A percentile compares a stretch with the other conserved stretches of the same genome.
phyloP scores from a whole-genome alignment of 495 filamentous ascomycete genomes.

The Aspergillus taichungensis region DNA sequence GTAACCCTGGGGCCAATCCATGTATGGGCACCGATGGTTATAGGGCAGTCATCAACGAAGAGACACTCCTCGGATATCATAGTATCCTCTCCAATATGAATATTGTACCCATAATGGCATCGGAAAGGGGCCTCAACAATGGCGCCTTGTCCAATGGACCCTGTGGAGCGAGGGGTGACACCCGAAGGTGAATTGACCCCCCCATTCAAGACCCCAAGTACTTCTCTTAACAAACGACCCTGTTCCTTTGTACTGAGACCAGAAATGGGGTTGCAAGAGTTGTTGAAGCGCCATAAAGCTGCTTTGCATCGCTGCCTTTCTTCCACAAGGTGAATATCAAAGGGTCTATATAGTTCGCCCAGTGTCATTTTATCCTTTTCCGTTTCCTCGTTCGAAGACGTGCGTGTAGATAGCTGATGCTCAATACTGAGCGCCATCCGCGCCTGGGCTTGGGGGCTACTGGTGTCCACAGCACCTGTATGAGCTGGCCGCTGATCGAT shows the following conservation, averaged over 20 bases:
- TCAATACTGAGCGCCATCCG: slow-evolving; percentile 40
- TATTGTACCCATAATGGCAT: slow-evolving; percentile 95
- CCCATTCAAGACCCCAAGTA: slow-evolving; percentile 45
- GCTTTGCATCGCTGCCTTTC: slow-evolving; percentile 82
- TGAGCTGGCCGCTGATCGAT: slow-evolving; percentile 31
- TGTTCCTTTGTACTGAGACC: slow-evolving; percentile 73
- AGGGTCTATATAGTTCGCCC: slow-evolving; percentile 72
- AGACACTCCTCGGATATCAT: slow-evolving; percentile 79
- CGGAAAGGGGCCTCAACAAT: slow-evolving; percentile 83
- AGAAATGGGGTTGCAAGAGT: slow-evolving; percentile 67
- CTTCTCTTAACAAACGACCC: slow-evolving; percentile 67
- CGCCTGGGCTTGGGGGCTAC: slow-evolving; percentile 37
- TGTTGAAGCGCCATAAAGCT: slow-evolving; percentile 85
- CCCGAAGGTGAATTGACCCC: slow-evolving; percentile 37
- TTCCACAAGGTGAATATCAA: slow-evolving; percentile 66
- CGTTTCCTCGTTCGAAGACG: slow-evolving; percentile 37
- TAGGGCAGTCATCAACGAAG: slow-evolving; percentile 68
- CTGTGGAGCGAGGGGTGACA: slow-evolving; percentile 27
- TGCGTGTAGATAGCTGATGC: slow-evolving; percentile 30
- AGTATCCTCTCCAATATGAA: slow-evolving; percentile 78
- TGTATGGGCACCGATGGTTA: slow-evolving; percentile 66
- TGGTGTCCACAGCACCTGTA: slow-evolving; percentile 26
- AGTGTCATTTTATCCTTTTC: slow-evolving; percentile 94
- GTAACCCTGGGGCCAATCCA: slow-evolving; percentile 85
- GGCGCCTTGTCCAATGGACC: slow-evolving; percentile 67